Evolutionary conservation across 768 basidiomycete genomes (phyloP).

Genomic region (Russula sp.): DNA sequence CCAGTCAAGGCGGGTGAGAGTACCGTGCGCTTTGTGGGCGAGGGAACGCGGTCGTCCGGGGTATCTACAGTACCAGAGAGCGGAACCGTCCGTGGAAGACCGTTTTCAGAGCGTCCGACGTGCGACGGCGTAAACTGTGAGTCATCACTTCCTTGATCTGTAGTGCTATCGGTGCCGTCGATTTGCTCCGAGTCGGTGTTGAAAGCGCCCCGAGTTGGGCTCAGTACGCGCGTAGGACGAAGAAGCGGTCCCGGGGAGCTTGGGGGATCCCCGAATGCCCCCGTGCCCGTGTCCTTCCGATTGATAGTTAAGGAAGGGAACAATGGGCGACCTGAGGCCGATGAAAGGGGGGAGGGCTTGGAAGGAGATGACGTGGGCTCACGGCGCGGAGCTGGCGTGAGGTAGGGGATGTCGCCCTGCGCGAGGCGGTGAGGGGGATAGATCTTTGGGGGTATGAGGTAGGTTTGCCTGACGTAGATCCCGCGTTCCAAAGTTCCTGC

Average conservation of each 20-base stretch:
- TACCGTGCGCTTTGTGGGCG: constrained; percentile 10
- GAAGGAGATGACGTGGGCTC: constrained; percentile 35
- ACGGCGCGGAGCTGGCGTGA: constrained; percentile 36
- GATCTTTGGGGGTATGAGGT: constrained; percentile 45
- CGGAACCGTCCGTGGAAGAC: constrained; percentile 55
- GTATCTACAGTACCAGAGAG: constrained; percentile 33
- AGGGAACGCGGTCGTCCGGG: constrained; percentile 24
- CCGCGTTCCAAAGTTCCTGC: constrained; percentile 73
- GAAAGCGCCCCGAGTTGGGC: constrained; percentile 34
- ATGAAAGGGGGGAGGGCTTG: constrained; percentile 29
- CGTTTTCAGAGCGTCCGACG: constrained; percentile 46
- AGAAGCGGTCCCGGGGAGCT: constrained; percentile 37
- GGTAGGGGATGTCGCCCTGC: constrained; percentile 14
- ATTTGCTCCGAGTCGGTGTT: constrained; percentile 13
- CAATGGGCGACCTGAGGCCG: constrained; percentile 32
- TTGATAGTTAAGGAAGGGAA: constrained; percentile 31
- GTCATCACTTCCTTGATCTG: constrained; percentile 35
- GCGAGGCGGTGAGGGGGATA: constrained; percentile 35
- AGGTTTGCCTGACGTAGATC: constrained; percentile 72
- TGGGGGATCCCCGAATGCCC: constrained; percentile 26
- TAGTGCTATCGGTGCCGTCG: constrained; percentile 14
- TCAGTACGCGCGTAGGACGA: constrained; percentile 44
- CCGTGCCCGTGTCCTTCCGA: constrained; percentile 36
- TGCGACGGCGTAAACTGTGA: constrained; percentile 42
- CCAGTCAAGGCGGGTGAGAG: background rate